phyloP scores from a whole-genome alignment of 768 basidiomycete genomes.

The Hygrophoropsis aurantiaca region DNA sequence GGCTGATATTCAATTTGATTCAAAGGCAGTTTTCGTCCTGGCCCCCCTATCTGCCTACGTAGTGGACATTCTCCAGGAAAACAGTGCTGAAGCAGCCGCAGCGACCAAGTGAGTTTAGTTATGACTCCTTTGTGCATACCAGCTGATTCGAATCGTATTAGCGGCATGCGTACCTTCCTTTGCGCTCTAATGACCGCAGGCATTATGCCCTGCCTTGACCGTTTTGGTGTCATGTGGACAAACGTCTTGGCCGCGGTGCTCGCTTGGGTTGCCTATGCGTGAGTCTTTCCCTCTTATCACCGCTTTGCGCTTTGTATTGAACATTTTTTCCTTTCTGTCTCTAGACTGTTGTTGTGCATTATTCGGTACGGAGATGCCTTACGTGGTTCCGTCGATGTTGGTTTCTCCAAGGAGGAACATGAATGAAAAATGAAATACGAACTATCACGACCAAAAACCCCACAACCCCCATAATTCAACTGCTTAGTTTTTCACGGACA shows the following conservation, averaged over 20 bases:
- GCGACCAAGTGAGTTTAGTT: constrained; percentile 49
- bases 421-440: too few species aligned
- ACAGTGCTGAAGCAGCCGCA: constrained; percentile 60
- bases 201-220: constrained; percentile 52
- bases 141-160: too few species aligned
- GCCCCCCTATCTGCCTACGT: constrained; percentile 55
- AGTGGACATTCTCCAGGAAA: constrained; percentile 54
- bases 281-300: constrained; percentile 18
- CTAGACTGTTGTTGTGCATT: constrained; percentile 45
- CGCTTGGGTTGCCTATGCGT: constrained; percentile 51
- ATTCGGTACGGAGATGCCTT: constrained; percentile 52
- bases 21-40: constrained; percentile 53
- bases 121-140: too few species aligned
- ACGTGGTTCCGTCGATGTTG: constrained; percentile 51
- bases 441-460: too few species aligned
- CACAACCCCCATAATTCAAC: too few species aligned
- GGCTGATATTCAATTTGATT: background rate
- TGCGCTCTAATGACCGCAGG: constrained; percentile 42
- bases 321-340: background rate
- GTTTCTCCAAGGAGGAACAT: constrained; percentile 18
- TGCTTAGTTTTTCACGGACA: too few species aligned
- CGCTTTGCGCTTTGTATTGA: background rate
- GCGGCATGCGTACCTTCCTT: constrained; percentile 48
- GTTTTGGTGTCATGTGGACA: constrained; percentile 45
- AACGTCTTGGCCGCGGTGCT: constrained; percentile 43